Base-by-base conservation (phyloP, 305 asterid genomes). In the Fraxinus paxiana region DNA sequence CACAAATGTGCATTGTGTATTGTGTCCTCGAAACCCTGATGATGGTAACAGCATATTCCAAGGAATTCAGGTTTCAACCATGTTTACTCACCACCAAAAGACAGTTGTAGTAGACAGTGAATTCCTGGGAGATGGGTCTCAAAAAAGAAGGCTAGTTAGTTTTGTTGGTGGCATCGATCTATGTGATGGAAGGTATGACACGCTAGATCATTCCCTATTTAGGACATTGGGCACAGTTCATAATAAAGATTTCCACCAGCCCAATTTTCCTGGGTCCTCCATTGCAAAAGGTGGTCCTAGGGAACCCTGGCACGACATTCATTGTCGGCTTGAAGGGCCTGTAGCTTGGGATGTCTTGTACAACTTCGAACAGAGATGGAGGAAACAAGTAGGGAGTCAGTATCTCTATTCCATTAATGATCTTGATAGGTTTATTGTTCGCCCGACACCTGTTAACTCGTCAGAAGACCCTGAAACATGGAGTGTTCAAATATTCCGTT, bases 241-340 rank as follows among this genome's bases (percentile, higher is more conserved):
- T 72, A 84, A 59, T 0, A 88, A 92, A 0, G 98, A 95, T 85
- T 95, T 93, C 83, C 97, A 93, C 80, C 98, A 93, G 83, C 97
- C 98, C 0, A 90, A 90, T 37, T 93, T 95, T 77, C 90, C 95
- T 2, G 96, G 96, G 0, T 85, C 98, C 12, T 86, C 91, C 0
- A 79, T 92, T 79, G 77, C 12, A 73, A 95, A 92, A 86, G 98
- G 98, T 0, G 98, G 98, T 0, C 97, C 98, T 0, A 83, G 98
- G 69, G 98, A 93, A 89, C 98, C 98, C 0, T 95, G 98, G 98
- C 98, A 95, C 28, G 98, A 93, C 56, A 85, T 92, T 30, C 98
- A 93, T 70, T 93, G 97, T 77, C 83, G 89, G 30, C 77, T 95
- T 0, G 97, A 95, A 78, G 98, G 98, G 2, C 97, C 97, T 0